These are phyloP conservation scores for Aspergillus kassunensis DNA, from an alignment of 495 filamentous ascomycete genomes.

Conservation along the genomic window DNA sequence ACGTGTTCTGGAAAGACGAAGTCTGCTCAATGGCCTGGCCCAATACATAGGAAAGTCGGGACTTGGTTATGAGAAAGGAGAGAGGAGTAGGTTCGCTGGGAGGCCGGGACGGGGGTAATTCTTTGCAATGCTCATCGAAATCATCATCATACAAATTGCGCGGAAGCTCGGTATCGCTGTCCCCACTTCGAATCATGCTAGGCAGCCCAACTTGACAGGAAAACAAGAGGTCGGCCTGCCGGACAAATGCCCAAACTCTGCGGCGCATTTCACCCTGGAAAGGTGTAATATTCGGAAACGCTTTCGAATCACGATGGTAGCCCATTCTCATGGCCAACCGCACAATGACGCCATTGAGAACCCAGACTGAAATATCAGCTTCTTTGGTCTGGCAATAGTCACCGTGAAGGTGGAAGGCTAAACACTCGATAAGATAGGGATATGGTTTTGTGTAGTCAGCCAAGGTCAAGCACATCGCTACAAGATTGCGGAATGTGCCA, in stretches of 20 bases:
- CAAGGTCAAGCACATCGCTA: constrained; percentile 80
- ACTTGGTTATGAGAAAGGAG: constrained; percentile 83
- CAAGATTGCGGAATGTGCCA: constrained; percentile 70
- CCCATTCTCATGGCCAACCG: constrained; percentile 92
- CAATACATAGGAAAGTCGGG: constrained; percentile 58
- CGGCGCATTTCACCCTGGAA: constrained; percentile 91
- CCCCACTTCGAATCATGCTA: constrained; percentile 76
- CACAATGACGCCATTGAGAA: constrained; percentile 74
- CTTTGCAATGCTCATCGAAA: constrained; percentile 72
- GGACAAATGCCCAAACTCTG: constrained; percentile 81
- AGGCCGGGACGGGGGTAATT: constrained; percentile 71
- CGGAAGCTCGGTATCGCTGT: constrained; percentile 82
- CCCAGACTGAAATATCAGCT: constrained; percentile 75
- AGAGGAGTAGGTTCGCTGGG: constrained; percentile 76
- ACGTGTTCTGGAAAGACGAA: constrained; percentile 38
- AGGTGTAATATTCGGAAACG: constrained; percentile 75
- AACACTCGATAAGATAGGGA: constrained; percentile 80
- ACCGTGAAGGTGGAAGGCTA: constrained; percentile 80
- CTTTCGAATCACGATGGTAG: constrained; percentile 86
- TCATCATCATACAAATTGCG: constrained; percentile 94
- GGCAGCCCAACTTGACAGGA: constrained; percentile 90
- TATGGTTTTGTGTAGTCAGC: constrained; percentile 89
- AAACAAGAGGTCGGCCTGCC: constrained; percentile 77
- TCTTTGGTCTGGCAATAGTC: constrained; percentile 77
- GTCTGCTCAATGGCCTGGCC: constrained; percentile 55